Percentiles rank a stretch among this genome's conserved stretches.
Conservation (phyloP, 176 grass and related monocot species). For the Areca catechu region DNA sequence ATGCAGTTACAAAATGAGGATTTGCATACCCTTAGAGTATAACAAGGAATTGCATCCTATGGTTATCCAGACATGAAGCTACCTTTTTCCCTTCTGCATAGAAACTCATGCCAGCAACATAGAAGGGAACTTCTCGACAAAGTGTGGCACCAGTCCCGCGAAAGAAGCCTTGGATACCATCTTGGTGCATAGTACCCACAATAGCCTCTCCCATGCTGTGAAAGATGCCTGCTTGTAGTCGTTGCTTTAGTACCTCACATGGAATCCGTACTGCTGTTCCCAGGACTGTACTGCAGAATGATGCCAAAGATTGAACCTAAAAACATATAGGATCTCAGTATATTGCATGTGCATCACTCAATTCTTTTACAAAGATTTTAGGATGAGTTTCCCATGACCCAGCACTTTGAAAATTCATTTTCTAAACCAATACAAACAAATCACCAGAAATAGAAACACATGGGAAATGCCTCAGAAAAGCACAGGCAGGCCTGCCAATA, state of each 20-base stretch:
- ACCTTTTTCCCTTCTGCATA: constrained; percentile 95
- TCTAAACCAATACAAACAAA: too few species aligned
- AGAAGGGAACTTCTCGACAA: constrained; percentile 93
- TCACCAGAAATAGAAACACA: too few species aligned
- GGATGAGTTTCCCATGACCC: too few species aligned
- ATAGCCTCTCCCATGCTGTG: constrained; percentile 93
- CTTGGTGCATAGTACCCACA: constrained; percentile 68
- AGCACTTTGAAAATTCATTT: too few species aligned
- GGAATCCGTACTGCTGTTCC: constrained; percentile 88
- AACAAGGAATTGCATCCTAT: neutral
- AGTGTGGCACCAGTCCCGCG: constrained; percentile 92
- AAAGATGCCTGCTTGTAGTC: constrained; percentile 81
- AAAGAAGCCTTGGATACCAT: constrained; percentile 82
- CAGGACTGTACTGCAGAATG: constrained; percentile 86
- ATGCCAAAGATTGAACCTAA: constrained; percentile 90
- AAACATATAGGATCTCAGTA: neutral
- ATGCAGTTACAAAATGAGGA: too few species aligned
- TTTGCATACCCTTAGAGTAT: neutral
- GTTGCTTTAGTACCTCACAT: constrained; percentile 89
- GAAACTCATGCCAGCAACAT: constrained; percentile 91
- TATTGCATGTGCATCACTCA: too few species aligned
- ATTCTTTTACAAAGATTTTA: too few species aligned
- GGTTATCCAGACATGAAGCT: neutral
- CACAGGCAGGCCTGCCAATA: too few species aligned
- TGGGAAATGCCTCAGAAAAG: too few species aligned